phyloP scores from a whole-genome alignment of 805 yeast species.

The Starmerella bombi region DNA sequence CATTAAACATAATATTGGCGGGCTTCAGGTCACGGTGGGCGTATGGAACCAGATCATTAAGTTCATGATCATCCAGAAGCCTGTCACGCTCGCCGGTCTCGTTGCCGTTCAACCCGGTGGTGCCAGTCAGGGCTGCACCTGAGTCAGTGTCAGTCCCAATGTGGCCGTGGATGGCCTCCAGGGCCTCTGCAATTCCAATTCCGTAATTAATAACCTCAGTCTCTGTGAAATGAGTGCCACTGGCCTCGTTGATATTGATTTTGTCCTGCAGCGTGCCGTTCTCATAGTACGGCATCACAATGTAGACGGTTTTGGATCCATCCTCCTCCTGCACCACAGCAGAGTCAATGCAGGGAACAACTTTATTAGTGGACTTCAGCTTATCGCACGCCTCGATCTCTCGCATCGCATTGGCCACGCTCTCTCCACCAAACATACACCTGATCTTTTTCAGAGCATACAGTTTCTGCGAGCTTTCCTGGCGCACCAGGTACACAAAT shows the following conservation, averaged over 20 bases:
- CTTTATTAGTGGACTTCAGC: slow-evolving; percentile 48
- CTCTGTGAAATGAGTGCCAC: slow-evolving; percentile 43
- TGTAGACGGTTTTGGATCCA: slow-evolving; percentile 67
- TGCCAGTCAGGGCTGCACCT: not conserved
- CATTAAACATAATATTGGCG: slow-evolving; percentile 69
- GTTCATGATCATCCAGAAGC: slow-evolving; percentile 25
- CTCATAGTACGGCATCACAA: slow-evolving; percentile 65
- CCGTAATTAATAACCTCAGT: slow-evolving; percentile 41
- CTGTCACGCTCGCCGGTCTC: slow-evolving; percentile 2
- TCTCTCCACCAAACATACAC: slow-evolving; percentile 75
- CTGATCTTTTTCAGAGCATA: slow-evolving; percentile 77
- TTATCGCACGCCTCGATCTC: slow-evolving; percentile 67
- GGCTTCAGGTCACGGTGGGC: slow-evolving; percentile 87
- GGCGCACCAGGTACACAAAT: slow-evolving; percentile 65
- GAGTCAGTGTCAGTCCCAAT: not conserved
- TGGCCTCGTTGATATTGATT: slow-evolving; percentile 51
- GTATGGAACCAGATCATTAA: slow-evolving; percentile 37
- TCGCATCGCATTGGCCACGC: slow-evolving; percentile 56
- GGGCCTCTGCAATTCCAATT: slow-evolving; percentile 55
- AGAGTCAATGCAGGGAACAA: slow-evolving; percentile 59
- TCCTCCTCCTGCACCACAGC: slow-evolving; percentile 58
- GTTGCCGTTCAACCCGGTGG: not conserved
- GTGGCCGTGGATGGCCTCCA: slow-evolving; percentile 61
- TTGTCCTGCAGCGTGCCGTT: slow-evolving; percentile 67
- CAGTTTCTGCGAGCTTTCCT: slow-evolving; percentile 32